A percentile compares a stretch with the other conserved stretches of the same genome.
Conservation (phyloP, 2,329 filamentous ascomycete genomes). For the Nothophoma quercina region DNA sequence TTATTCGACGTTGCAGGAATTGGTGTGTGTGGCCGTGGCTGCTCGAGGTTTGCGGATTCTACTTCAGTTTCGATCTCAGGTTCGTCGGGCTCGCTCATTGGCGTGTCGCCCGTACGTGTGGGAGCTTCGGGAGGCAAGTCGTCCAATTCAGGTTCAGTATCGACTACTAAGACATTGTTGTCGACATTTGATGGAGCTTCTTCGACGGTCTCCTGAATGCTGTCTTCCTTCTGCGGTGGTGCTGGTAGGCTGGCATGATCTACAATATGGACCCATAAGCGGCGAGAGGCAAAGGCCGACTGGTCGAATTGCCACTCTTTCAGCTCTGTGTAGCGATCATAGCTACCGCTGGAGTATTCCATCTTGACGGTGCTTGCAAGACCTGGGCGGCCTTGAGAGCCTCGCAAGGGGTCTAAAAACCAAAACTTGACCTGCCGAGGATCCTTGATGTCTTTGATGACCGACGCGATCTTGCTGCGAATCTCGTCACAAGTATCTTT, state of each 20-base stretch:
- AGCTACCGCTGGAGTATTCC: conserved; percentile 42
- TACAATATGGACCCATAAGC: conserved; percentile 46
- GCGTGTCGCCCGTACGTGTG: conserved; percentile 42
- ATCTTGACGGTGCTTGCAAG: conserved; percentile 43
- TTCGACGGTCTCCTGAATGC: conserved; percentile 6
- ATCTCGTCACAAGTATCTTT: conserved; percentile 40
- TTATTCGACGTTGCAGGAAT: not conserved
- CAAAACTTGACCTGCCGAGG: conserved; percentile 51
- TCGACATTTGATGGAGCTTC: not conserved
- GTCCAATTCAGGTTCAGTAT: conserved; percentile 5
- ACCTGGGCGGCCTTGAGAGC: conserved; percentile 39
- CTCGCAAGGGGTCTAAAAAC: conserved; percentile 45
- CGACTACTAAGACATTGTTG: not conserved
- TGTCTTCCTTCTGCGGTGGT: conserved; percentile 29
- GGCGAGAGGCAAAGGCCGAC: conserved; percentile 29
- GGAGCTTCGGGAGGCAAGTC: conserved; percentile 13
- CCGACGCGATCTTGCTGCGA: conserved; percentile 37
- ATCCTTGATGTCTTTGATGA: conserved; percentile 43
- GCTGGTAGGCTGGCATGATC: conserved; percentile 42
- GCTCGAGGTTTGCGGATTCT: too few species aligned
- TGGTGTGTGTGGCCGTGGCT: conserved; percentile 12
- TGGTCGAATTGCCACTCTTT: conserved; percentile 40
- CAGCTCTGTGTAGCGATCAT: conserved; percentile 33
- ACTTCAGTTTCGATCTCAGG: conserved; percentile 25
- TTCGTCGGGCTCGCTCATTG: conserved; percentile 51